phyloP scores from a whole-genome alignment of 306 rosid genomes.

The Senna tora region DNA sequence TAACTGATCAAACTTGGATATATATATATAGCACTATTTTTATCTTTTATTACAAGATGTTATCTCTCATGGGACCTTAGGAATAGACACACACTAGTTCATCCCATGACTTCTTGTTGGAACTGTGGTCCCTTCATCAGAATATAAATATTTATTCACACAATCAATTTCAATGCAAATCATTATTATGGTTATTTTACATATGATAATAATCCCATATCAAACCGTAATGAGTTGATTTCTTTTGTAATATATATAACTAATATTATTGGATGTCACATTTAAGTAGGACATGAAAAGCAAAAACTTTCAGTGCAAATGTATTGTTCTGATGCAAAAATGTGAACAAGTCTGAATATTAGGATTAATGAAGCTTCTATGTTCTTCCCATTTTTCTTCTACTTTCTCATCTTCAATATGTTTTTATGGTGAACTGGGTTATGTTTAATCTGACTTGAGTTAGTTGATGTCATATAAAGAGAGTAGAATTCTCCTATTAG shows the following conservation, averaged over 20 bases:
- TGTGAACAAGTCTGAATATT: not conserved
- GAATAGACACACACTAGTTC: conserved; percentile 26
- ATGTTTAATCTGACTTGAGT: no score
- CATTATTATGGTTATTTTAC: not conserved
- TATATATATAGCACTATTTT: conserved; percentile 20
- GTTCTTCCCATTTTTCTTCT: not conserved
- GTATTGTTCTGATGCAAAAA: not conserved
- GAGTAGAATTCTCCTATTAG: no score
- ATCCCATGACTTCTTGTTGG: not conserved
- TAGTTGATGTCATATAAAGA: no score
- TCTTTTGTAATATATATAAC: not conserved
- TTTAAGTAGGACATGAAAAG: no score
- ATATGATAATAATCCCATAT: not conserved
- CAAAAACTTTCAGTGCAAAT: not conserved
- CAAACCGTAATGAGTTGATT: not conserved
- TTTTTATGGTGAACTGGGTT: no score
- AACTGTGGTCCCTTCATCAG: conserved; percentile 5
- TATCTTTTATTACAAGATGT: conserved; percentile 33
- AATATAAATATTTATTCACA: conserved; percentile 1
- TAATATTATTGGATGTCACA: not conserved
- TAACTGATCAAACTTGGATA: conserved; percentile 37
- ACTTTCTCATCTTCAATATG: not conserved
- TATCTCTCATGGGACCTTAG: conserved; percentile 45
- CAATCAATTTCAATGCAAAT: not conserved
- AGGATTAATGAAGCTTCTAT: not conserved